phyloP scores from a whole-genome alignment of 2,329 filamentous ascomycete species.

The Fusarium pseudoanthophilum region DNA sequence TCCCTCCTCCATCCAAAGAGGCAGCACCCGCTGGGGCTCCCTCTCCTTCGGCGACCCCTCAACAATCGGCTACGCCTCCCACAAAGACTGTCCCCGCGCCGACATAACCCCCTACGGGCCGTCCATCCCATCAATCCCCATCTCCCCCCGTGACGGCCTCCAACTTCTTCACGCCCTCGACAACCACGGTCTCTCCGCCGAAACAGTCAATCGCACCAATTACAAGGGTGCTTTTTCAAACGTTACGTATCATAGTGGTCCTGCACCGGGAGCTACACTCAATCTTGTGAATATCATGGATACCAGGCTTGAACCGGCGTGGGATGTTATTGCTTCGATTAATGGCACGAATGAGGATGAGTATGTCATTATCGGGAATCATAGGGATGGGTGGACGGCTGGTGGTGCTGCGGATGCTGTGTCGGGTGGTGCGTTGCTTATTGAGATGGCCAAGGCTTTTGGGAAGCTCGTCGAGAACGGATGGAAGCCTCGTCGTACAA shows the following conservation, averaged over 20 bases:
- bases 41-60: constrained; percentile 37
- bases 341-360: constrained; percentile 54
- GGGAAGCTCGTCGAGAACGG: constrained; percentile 57
- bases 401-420: constrained; percentile 65
- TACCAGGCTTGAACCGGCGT: constrained; percentile 13
- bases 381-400: constrained; percentile 65
- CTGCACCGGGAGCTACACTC: constrained; percentile 8
- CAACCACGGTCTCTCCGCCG: constrained; percentile 8
- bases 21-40: constrained; percentile 31
- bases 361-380: constrained; percentile 62
- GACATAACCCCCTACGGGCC: constrained; percentile 28
- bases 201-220: constrained; percentile 20
- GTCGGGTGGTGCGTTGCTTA: constrained; percentile 59
- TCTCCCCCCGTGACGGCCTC: constrained; percentile 20
- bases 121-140: constrained; percentile 29
- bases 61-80: constrained; percentile 35
- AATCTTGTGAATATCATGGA: constrained; percentile 32
- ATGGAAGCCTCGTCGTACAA: constrained; percentile 63
- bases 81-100: constrained; percentile 25
- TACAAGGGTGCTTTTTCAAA: constrained; percentile 32
- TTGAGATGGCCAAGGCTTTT: constrained; percentile 62
- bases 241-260: constrained; percentile 25
- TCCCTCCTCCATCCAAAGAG: constrained; percentile 33
- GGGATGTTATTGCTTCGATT: constrained; percentile 53
- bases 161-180: constrained; percentile 21